These are phyloP conservation scores for Brassica incana DNA, from an alignment of 345 rosid species.

Conservation along the genomic window DNA sequence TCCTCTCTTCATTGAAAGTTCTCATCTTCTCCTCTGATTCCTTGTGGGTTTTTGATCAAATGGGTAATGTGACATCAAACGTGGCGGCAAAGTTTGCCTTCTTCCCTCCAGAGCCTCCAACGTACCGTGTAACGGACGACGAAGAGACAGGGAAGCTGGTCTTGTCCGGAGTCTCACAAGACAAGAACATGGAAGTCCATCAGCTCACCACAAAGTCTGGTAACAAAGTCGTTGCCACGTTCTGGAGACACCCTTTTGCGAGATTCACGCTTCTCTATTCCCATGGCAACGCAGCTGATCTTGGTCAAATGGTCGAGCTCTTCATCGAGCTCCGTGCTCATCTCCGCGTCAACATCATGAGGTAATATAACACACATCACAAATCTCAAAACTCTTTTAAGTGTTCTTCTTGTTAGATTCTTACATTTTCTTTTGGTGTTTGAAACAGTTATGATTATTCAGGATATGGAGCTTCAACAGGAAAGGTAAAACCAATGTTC, in stretches of 20 bases:
- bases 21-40: neutral
- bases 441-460: conserved; percentile 91
- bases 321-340: conserved; percentile 97
- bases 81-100: conserved; percentile 99
- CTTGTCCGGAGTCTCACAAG: conserved; percentile 65
- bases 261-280: conserved; percentile 88
- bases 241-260: conserved; percentile 95
- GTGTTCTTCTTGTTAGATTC: conserved; percentile 25
- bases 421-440: neutral
- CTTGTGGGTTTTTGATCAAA: conserved; percentile 27
- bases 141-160: conserved; percentile 67
- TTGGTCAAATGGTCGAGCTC: conserved; percentile 95
- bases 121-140: conserved; percentile 62
- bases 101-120: conserved; percentile 95
- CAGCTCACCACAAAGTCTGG: conserved; percentile 77
- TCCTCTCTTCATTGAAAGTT: conserved; percentile 16
- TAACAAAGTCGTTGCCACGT: conserved; percentile 82
- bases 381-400: neutral
- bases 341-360: conserved; percentile 90
- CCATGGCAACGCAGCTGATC: conserved; percentile 97
- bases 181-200: conserved; percentile 82
- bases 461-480: conserved; percentile 98
- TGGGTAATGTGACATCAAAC: conserved; percentile 94
- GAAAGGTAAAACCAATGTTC: conserved; percentile 53
- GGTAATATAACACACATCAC: conserved; percentile 37